Evolutionary conservation across 2,329 filamentous ascomycete species (phyloP), one percentile per base, ranked within the genome.

Genomic region (Conoideocrella luteorostrata): DNA sequence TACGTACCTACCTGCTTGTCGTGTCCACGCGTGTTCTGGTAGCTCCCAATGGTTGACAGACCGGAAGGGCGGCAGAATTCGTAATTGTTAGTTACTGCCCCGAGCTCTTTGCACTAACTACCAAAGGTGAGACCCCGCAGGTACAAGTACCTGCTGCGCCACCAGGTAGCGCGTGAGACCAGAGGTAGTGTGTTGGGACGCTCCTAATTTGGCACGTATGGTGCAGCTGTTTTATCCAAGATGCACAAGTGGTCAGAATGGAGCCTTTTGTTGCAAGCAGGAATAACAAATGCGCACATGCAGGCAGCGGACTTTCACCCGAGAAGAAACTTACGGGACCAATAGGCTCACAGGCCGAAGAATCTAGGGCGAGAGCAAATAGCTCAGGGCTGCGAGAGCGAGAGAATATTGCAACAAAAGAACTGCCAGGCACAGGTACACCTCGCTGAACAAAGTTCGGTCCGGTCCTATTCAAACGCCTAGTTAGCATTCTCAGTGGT

Each of bases 401-500:
- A 33, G 22, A 38, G 6, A 15, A 20, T 7, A 26, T 41, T 41
- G 39, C 39, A 20, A 15, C 21, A 36, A 37, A 21, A 37, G 21
- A 32, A 22, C 21, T 7, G 12, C 35, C 32, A 38, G 30, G 40
- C 41, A 41, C 40, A 39, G 37, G 35, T 18, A 41, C 15, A 22
- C 10, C 15, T 23, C 29, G 10, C 30, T 26, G 24, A 40, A 37
- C 26, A 47, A 23, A 40, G 41, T 44, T 41, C 26, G 17, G 17
- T 34, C 26, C 26, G 20, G 26, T 21, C 36, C 45, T 47, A 33
- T 24, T 18, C 22, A 30, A 41, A 39, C 22, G 13, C 33, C 37
- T 28, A 28, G 37, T 47, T 38, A 47, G 45, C 45, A 47, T 18
- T 41, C 32, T 26, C 13, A 9, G 17, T n/a, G 26, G 45, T 35